These are phyloP conservation scores for Xylogone sp. DNA, from an alignment of 2,329 filamentous ascomycete genomes.

Conservation along the genomic window DNA sequence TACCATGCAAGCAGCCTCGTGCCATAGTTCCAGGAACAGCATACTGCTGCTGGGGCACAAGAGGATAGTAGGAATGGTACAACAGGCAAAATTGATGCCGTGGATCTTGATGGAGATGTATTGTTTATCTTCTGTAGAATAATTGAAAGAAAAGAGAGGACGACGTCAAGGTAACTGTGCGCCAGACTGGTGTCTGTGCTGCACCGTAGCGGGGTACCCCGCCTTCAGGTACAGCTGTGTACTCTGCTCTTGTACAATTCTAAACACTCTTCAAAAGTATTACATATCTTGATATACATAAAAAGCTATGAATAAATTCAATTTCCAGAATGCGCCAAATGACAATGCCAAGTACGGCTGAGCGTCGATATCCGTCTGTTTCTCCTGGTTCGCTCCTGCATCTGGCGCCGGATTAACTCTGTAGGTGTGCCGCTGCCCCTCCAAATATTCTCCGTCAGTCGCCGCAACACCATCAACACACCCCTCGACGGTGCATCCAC, in stretches of 20 bases:
- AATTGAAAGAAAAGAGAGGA: too few species aligned
- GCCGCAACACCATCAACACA: slow-evolving; percentile 3
- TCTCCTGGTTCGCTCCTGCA: slow-evolving; percentile 3
- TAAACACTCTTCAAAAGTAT: too few species aligned
- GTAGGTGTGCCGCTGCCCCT: slow-evolving; percentile 7
- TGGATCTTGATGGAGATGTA: too few species aligned
- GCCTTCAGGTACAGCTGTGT: neutral
- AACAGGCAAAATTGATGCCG: neutral
- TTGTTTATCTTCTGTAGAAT: too few species aligned
- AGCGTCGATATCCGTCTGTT: too few species aligned
- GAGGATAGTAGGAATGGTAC: neutral
- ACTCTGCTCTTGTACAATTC: too few species aligned
- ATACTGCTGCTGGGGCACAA: neutral
- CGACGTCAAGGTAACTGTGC: neutral
- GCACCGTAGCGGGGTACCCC: neutral
- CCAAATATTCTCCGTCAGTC: slow-evolving; percentile 11
- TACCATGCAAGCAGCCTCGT: neutral
- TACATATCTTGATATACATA: too few species aligned
- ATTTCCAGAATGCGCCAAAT: neutral
- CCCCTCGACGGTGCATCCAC: neutral
- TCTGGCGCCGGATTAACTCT: slow-evolving; percentile 15
- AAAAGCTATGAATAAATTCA: neutral
- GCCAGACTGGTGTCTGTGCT: neutral
- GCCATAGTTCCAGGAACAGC: neutral
- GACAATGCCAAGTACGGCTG: too few species aligned